phyloP scores from a whole-genome alignment of 768 basidiomycete species.

The Mycena vitilis region DNA sequence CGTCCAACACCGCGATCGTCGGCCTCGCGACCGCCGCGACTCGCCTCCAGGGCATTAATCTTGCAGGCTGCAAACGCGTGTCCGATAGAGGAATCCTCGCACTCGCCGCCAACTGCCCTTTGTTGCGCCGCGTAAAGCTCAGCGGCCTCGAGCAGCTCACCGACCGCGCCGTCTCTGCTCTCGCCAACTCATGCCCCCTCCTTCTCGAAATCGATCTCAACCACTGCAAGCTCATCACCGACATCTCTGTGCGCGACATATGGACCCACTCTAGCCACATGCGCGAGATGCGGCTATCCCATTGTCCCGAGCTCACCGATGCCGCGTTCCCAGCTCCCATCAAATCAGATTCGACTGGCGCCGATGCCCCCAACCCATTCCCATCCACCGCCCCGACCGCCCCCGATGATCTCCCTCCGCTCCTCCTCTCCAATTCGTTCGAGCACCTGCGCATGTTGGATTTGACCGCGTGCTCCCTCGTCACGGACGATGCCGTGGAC shows the following conservation, averaged over 20 bases:
- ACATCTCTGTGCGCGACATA: slow-evolving; percentile 82
- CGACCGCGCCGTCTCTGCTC: slow-evolving; percentile 77
- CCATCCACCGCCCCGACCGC: slow-evolving; percentile 42
- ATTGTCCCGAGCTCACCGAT: slow-evolving; percentile 83
- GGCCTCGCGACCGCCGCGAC: slow-evolving; percentile 77
- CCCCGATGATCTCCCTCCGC: slow-evolving; percentile 67
- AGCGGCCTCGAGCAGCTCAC: slow-evolving; percentile 82
- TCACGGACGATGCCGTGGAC: slow-evolving; percentile 88
- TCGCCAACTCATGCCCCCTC: slow-evolving; percentile 84
- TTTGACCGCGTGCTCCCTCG: slow-evolving; percentile 82
- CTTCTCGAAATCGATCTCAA: slow-evolving; percentile 96
- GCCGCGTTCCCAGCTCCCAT: slow-evolving; percentile 85
- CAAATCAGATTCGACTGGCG: slow-evolving; percentile 46
- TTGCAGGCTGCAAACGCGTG: slow-evolving; percentile 84
- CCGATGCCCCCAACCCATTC: slow-evolving; percentile 57
- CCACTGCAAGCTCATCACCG: slow-evolving; percentile 81
- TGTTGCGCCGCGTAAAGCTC: slow-evolving; percentile 91
- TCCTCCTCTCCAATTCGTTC: slow-evolving; percentile 71
- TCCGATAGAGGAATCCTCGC: slow-evolving; percentile 83
- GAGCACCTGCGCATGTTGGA: slow-evolving; percentile 95
- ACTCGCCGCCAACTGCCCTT: slow-evolving; percentile 78
- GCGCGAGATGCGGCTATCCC: slow-evolving; percentile 90
- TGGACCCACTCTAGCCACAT: slow-evolving; percentile 86
- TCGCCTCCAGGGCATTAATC: slow-evolving; percentile 91
- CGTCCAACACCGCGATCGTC: slow-evolving; percentile 77